Base-by-base conservation (phyloP, 202 grass and related monocot species). In the Schoenoplectus tabernaemontani region DNA sequence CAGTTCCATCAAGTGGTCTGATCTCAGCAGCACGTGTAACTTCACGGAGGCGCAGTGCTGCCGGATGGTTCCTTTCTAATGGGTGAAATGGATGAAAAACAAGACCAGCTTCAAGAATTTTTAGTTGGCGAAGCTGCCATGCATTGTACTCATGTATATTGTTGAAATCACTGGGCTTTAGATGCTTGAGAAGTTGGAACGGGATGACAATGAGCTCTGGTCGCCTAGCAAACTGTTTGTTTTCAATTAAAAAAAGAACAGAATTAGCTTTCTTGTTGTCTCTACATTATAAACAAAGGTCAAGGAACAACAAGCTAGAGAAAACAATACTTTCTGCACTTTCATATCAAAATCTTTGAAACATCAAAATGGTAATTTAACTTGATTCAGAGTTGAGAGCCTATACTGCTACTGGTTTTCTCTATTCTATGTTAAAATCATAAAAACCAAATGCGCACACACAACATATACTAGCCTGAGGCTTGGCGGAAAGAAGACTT, bases 81-180 rank as follows among this genome's bases (percentile, higher is more conserved):
- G 83, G 83, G 24, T 84, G 48, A 26, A 58, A 91, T 1, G 85
- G 85, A 82, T 96, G 81, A 1, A 64, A 56, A 41, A 89, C 59
- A 41, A 91, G 87, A 26, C 92, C 92, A 2, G 79, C 85, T 78
- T 92, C 79, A 0, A 96, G 82, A 56, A 92, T 15, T 33, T 83
- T 92, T 36, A 96, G 83, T 68, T 92, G 89, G 0, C 87, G 87
- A 17, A 85, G 83, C 68, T 96, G 92, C 89, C 89, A 96, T 30
- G 39, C 59, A 38, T 84, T 88, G 83, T 96, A 88, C n/a, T 92
- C 89, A 7, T 32, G 13, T 41, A 57, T 33, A 70, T 85, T 85
- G 1, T 15, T 44, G 51, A 96, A 90, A 43, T 92, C 89, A 17
- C 78, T 68, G 10, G 82, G 32, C 30, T 85, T 96, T 59, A 96